Conservation (phyloP, 768 basidiomycete genomes). For the Tricholoma matsutake region DNA sequence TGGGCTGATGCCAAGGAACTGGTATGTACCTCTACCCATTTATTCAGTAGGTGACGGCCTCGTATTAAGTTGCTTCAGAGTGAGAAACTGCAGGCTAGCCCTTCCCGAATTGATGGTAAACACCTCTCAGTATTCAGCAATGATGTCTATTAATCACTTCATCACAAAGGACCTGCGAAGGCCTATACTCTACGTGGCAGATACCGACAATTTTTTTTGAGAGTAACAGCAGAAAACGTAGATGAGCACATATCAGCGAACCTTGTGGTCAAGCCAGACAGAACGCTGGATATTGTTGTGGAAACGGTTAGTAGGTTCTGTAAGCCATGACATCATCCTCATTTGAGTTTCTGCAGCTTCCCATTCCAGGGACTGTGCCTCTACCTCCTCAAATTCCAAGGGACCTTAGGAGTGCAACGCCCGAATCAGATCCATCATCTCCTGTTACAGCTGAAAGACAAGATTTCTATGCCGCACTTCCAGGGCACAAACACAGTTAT, state of each 20-base stretch:
- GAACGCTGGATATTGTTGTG: constrained; percentile 55
- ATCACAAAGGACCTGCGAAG: constrained; percentile 55
- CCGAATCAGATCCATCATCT: constrained; percentile 2
- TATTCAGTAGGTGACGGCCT: not conserved
- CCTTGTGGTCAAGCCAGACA: constrained; percentile 49
- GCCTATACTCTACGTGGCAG: constrained; percentile 64
- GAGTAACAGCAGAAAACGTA: constrained; percentile 50
- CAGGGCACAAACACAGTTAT: not conserved
- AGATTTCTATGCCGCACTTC: not conserved
- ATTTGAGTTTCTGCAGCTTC: constrained; percentile 25
- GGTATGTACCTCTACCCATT: constrained; percentile 26
- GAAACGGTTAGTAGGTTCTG: constrained; percentile 45
- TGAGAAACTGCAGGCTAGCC: constrained; percentile 53
- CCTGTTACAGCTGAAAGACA: not conserved
- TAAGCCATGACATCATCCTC: constrained; percentile 1
- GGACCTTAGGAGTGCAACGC: constrained; percentile 19
- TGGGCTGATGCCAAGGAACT: constrained; percentile 73
- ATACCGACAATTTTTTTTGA: constrained; percentile 67
- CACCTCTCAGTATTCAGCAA: not conserved
- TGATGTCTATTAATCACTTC: constrained; percentile 3
- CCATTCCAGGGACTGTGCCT: constrained; percentile 30
- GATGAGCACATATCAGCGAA: constrained; percentile 55
- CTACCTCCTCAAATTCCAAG: constrained; percentile 31
- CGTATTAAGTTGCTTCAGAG: constrained; percentile 26
- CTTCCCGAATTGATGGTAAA: constrained; percentile 68